Conservation (phyloP, 345 rosid genomes). For the Moricandia moricandioides region DNA sequence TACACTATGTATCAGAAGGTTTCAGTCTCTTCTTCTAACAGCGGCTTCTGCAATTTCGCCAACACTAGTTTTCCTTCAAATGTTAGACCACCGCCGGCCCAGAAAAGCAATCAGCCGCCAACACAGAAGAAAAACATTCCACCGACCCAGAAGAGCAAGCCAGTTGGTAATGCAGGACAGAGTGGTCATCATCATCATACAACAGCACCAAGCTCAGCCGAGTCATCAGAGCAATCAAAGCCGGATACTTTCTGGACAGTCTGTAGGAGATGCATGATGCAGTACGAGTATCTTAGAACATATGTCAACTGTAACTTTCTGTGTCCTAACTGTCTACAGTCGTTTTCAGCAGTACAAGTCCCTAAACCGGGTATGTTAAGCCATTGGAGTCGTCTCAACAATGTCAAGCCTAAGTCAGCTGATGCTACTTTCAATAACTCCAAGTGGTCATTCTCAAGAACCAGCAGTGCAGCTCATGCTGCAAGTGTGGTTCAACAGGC, state of each 20-base stretch:
- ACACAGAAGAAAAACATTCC: slow-evolving; percentile 32
- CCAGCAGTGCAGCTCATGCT: slow-evolving; percentile 56
- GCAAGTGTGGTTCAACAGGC: slow-evolving; percentile 58
- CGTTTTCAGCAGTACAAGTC: slow-evolving; percentile 54
- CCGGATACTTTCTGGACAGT: slow-evolving; percentile 63
- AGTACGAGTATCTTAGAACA: slow-evolving; percentile 55
- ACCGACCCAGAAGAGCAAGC: slow-evolving; percentile 38
- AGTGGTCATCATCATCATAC: slow-evolving; percentile 10
- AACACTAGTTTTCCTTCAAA: slow-evolving; percentile 36
- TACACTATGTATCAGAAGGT: slow-evolving; percentile 43
- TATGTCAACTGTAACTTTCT: slow-evolving; percentile 55
- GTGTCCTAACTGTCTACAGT: slow-evolving; percentile 63
- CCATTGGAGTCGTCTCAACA: slow-evolving; percentile 45
- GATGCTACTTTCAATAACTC: slow-evolving; percentile 27
- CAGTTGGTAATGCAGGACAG: background rate
- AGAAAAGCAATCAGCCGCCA: slow-evolving; percentile 28
- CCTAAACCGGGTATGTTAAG: slow-evolving; percentile 52
- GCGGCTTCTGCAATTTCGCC: slow-evolving; percentile 44
- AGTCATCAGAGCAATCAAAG: slow-evolving; percentile 37
- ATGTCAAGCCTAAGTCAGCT: slow-evolving; percentile 43
- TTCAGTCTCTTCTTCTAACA: slow-evolving; percentile 43
- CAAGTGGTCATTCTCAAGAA: slow-evolving; percentile 48
- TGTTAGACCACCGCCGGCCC: slow-evolving; percentile 22
- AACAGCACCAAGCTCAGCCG: slow-evolving; percentile 24
- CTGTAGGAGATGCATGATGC: slow-evolving; percentile 62